Percentiles rank a stretch among this genome's conserved stretches.
Conservation (phyloP, 2,329 filamentous ascomycete genomes). For the Pleoardoris graminearum region DNA sequence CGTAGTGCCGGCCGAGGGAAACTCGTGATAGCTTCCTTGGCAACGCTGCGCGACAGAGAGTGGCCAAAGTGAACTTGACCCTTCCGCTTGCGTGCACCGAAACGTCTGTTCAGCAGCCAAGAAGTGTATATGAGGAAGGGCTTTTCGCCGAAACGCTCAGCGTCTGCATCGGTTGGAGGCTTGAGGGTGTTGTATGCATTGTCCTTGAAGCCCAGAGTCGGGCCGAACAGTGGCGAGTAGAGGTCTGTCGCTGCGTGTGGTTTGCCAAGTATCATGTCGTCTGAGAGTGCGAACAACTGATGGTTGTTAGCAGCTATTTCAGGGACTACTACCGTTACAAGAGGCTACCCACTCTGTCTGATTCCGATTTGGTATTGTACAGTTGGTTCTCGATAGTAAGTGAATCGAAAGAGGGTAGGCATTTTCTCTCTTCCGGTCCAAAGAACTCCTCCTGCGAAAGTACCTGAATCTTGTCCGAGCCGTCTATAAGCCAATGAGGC, state of each 20-base stretch:
- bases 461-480: conserved; percentile 44
- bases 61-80: conserved; percentile 51
- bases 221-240: conserved; percentile 51
- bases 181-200: conserved; percentile 48
- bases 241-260: conserved; percentile 49
- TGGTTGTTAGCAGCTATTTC: conserved; percentile 1
- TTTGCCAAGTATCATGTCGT: conserved; percentile 52
- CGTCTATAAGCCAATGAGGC: conserved; percentile 46
- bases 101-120: conserved; percentile 51
- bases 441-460: conserved; percentile 51
- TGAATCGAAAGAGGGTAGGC: conserved; percentile 52
- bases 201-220: conserved; percentile 49
- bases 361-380: conserved; percentile 48
- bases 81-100: conserved; percentile 50
- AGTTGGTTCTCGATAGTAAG: conserved; percentile 51
- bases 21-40: conserved; percentile 47
- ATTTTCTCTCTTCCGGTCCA: conserved; percentile 41
- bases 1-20: conserved; percentile 48
- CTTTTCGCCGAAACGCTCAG: conserved; percentile 49
- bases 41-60: conserved; percentile 47
- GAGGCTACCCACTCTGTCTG: conserved; percentile 32
- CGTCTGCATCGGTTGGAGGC: conserved; percentile 39
- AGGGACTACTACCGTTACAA: not conserved
- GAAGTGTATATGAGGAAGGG: conserved; percentile 52
- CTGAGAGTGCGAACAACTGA: conserved; percentile 49